Conservation (phyloP, 2,329 filamentous ascomycete species). For the Colletotrichum gigasporum region DNA sequence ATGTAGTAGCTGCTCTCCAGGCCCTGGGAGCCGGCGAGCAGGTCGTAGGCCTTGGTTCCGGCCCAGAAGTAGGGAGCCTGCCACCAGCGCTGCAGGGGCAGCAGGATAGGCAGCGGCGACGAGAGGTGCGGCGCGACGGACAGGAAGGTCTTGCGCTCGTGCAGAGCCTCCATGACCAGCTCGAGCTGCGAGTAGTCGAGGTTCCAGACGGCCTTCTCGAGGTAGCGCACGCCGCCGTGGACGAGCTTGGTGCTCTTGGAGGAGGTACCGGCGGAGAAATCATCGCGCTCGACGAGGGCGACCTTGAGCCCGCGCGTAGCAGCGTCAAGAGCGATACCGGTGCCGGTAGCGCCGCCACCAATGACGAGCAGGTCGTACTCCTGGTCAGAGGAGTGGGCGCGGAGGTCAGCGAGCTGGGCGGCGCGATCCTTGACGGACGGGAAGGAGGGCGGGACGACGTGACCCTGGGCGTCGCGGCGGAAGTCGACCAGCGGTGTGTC, state of each 20-base stretch:
- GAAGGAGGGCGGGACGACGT: conserved; percentile 50
- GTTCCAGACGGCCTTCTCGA: conserved; percentile 89
- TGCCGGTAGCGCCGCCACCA: conserved; percentile 81
- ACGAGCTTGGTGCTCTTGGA: conserved; percentile 90
- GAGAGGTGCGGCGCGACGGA: conserved; percentile 86
- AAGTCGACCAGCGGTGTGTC: conserved; percentile 44
- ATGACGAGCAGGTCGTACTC: conserved; percentile 83
- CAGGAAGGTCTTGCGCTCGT: conserved; percentile 85
- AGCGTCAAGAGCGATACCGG: conserved; percentile 84
- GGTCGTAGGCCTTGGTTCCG: conserved; percentile 81
- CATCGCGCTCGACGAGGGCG: conserved; percentile 82
- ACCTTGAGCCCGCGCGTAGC: conserved; percentile 82
- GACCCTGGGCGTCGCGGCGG: conserved; percentile 46
- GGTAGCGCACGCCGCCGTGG: conserved; percentile 84
- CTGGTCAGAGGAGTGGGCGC: conserved; percentile 49
- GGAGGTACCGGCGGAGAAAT: conserved; percentile 84
- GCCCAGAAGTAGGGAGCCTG: conserved; percentile 80
- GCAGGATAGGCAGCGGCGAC: conserved; percentile 83
- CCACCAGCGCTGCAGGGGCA: conserved; percentile 85
- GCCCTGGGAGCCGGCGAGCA: conserved; percentile 82
- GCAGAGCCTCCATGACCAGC: conserved; percentile 82
- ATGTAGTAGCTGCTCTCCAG: conserved; percentile 87
- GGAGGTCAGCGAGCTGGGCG: conserved; percentile 51
- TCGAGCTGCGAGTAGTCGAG: conserved; percentile 85
- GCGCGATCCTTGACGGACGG: conserved; percentile 44